Evolutionary conservation across 2,329 filamentous ascomycete species (phyloP).

Genomic region (Ophiostoma novo-ulmi): DNA sequence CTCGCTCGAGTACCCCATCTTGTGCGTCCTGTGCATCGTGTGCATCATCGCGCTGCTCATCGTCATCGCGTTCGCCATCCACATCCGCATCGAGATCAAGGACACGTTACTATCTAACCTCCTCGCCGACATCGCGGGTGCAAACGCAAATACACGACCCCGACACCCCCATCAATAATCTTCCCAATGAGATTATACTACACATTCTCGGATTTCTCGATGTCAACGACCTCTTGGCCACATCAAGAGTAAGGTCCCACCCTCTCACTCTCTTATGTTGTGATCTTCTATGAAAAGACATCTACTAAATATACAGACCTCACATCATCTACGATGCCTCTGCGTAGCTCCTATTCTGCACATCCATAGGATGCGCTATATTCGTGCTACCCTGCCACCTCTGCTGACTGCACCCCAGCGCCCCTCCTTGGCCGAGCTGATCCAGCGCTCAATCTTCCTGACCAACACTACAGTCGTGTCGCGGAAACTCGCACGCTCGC

Average conservation of each 20-base stretch:
- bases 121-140: neutral
- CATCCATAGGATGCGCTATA: constrained; percentile 54
- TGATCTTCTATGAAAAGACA: neutral
- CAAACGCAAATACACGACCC: constrained; percentile 23
- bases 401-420: constrained; percentile 53
- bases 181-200: constrained; percentile 55
- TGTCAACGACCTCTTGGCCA: constrained; percentile 51
- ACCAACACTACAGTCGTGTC: constrained; percentile 62
- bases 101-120: neutral
- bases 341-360: constrained; percentile 63
- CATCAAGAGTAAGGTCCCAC: constrained; percentile 46
- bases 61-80: neutral
- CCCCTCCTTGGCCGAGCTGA: constrained; percentile 57
- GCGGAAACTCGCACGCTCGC: constrained; percentile 56
- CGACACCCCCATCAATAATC: constrained; percentile 31
- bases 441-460: constrained; percentile 60
- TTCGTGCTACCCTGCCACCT: constrained; percentile 49
- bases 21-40: neutral
- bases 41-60: neutral
- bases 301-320: constrained; percentile 43
- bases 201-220: constrained; percentile 54
- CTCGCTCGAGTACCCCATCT: neutral
- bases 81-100: neutral
- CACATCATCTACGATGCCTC: constrained; percentile 56
- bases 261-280: neutral